Evolutionary conservation across 148 eudicot species (phyloP).

Genomic region (Camellia sinensis): DNA sequence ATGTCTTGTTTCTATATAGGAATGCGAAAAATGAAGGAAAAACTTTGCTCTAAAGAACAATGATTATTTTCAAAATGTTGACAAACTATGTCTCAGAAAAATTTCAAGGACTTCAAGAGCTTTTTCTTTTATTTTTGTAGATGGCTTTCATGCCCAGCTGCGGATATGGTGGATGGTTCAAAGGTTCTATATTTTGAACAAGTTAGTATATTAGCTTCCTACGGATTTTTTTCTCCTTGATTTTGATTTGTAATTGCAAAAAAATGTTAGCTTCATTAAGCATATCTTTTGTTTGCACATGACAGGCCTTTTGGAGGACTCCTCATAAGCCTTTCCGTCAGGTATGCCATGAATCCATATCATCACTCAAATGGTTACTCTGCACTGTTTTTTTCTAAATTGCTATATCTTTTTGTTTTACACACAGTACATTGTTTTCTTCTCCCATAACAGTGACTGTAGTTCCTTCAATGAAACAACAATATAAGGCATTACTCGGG

Average conservation of each 20-base stretch:
- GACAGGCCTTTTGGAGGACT: conserved; percentile 97
- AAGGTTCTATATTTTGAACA: conserved; percentile 86
- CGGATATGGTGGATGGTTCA: conserved; percentile 95
- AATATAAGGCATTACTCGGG: background rate
- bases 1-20: no score
- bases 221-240: background rate
- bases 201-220: conserved; percentile 27
- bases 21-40: no score
- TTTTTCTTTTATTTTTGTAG: conserved; percentile 30
- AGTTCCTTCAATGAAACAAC: background rate
- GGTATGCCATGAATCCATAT: conserved; percentile 37
- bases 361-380: background rate
- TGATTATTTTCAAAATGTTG: background rate
- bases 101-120: background rate
- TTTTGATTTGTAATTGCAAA: conserved; percentile 6
- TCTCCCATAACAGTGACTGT: background rate
- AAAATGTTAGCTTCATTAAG: background rate
- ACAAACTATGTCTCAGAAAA: background rate
- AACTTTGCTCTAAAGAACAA: background rate
- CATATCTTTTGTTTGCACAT: conserved; percentile 19
- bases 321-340: conserved; percentile 96
- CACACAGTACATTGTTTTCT: background rate
- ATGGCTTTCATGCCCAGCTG: conserved; percentile 93
- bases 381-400: background rate
- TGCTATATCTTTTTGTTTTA: background rate